These are phyloP conservation scores for Andrographis paniculata DNA, from an alignment of 305 asterid species.

Conservation along the genomic window DNA sequence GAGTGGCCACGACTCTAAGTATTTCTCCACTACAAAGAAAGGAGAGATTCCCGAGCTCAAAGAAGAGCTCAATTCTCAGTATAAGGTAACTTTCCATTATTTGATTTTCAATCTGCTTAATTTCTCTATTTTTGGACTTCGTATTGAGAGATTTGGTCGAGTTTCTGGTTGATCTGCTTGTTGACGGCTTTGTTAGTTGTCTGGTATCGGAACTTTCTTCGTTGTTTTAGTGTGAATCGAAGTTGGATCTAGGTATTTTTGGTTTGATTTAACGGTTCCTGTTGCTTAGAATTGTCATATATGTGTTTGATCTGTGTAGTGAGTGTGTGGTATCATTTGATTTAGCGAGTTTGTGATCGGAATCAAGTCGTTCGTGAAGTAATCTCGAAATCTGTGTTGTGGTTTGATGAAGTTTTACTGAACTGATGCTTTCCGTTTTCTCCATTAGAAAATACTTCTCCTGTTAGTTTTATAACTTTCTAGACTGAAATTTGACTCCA, in stretches of 20 bases:
- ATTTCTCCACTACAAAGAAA: conserved; percentile 97
- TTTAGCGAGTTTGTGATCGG: not conserved
- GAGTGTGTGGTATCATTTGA: conserved; percentile 3
- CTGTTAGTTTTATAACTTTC: conserved; percentile 4
- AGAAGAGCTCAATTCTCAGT: conserved; percentile 98
- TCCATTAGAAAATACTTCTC: not conserved
- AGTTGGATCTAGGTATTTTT: conserved; percentile 36
- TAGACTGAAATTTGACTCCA: conserved; percentile 14
- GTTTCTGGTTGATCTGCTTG: conserved; percentile 21
- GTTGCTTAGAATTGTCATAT: not conserved
- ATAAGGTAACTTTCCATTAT: conserved; percentile 46
- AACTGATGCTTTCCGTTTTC: not conserved
- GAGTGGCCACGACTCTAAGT: conserved; percentile 99
- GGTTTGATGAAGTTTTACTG: not conserved
- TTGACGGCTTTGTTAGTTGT: conserved; percentile 18
- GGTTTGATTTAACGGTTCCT: conserved; percentile 10
- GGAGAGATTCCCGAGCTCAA: conserved; percentile 99
- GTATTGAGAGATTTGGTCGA: not conserved
- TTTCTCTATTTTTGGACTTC: not conserved
- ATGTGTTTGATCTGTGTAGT: not conserved
- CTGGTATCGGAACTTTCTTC: conserved; percentile 9
- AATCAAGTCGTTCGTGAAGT: conserved; percentile 3
- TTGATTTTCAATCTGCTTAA: not conserved
- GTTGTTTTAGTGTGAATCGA: conserved; percentile 19
- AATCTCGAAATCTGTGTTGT: conserved; percentile 2